Evolutionary conservation across 139 green algal species (phyloP).

Genomic region (Protoeuglena noctilucae): DNA sequence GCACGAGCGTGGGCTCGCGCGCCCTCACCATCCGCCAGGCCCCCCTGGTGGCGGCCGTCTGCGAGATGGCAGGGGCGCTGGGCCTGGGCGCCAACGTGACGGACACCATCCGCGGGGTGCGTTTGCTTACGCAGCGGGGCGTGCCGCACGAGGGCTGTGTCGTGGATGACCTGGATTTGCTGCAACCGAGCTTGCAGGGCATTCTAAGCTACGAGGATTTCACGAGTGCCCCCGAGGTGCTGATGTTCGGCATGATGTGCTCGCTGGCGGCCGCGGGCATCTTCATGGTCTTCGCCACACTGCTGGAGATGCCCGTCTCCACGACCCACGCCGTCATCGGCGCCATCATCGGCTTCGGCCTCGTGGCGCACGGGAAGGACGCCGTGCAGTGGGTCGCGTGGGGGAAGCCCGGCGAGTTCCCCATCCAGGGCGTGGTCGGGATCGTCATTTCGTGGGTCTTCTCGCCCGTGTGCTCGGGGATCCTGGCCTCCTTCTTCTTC

Average conservation of each 20-base stretch:
- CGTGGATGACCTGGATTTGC: too few relatives aligned
- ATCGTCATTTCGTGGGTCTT: conserved; percentile 38
- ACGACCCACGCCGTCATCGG: conserved; percentile 22
- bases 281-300: conserved; percentile 29
- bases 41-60: neutral
- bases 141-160: too few relatives aligned
- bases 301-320: conserved; percentile 30
- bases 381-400: conserved; percentile 22
- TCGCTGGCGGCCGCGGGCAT: conserved; percentile 27
- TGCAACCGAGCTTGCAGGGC: too few relatives aligned
- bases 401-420: conserved; percentile 8
- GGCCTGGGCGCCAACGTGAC: conserved; percentile 26
- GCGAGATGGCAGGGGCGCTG: conserved; percentile 20
- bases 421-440: conserved; percentile 16
- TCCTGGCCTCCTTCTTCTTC: conserved; percentile 19
- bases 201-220: too few relatives aligned
- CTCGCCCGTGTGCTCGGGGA: conserved; percentile 22
- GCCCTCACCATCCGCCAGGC: conserved; percentile 2
- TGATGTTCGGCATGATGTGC: conserved; percentile 49
- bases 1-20: conserved; percentile 18
- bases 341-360: conserved; percentile 19
- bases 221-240: conserved; percentile 30
- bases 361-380: conserved; percentile 12
- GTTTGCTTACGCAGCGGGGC: too few relatives aligned
- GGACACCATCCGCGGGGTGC: conserved; percentile 29